These are phyloP conservation scores for Agrostemma githago DNA, from an alignment of 148 eudicot genomes.

Conservation along the genomic window DNA sequence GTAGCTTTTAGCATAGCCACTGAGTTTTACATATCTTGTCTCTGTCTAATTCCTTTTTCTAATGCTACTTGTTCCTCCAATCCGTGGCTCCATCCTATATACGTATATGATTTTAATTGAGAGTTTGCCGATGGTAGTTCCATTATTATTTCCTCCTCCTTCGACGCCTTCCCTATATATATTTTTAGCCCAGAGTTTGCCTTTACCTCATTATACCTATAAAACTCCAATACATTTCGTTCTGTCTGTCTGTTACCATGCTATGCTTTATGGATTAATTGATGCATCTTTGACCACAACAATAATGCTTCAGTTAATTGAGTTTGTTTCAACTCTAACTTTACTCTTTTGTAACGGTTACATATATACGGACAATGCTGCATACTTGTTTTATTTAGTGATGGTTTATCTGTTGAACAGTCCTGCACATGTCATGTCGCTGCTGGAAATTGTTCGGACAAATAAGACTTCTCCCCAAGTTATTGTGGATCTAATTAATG, in stretches of 20 bases:
- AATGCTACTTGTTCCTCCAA: no score
- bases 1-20: neutral
- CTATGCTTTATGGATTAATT: neutral
- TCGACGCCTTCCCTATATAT: neutral
- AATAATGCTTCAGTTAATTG: neutral
- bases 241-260: neutral
- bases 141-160: no score
- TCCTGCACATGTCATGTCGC: constrained; percentile 94
- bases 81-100: no score
- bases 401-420: constrained; percentile 43
- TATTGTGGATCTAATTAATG: constrained; percentile 75
- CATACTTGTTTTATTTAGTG: constrained; percentile 12
- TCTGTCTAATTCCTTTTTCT: neutral
- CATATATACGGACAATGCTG: neutral
- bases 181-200: no score
- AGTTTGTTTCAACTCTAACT: neutral
- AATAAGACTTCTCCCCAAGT: constrained; percentile 86
- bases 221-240: neutral
- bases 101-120: no score
- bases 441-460: constrained; percentile 85
- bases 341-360: neutral
- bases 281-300: neutral
- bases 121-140: no score
- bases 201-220: neutral
- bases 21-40: neutral